Conservation (phyloP, 192 early-diverging fungal species). For the Jimgerdemannia lactiflua region DNA sequence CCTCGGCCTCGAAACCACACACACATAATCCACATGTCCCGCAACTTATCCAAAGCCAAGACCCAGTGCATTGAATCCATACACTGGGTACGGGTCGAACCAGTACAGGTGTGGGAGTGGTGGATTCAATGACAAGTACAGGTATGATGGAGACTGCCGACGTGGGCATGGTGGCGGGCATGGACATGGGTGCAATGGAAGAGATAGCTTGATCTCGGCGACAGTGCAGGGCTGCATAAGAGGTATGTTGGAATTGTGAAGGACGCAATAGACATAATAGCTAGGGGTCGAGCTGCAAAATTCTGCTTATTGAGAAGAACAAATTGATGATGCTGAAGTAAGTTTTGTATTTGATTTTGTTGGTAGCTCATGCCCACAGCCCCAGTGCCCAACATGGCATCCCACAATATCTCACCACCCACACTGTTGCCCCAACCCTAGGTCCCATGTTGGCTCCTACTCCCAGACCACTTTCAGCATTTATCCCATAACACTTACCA, state of each 20-base stretch:
- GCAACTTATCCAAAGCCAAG: no score
- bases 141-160: constrained; percentile 16
- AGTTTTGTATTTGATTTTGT: constrained; percentile 12
- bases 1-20: no score
- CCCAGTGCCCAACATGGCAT: no score
- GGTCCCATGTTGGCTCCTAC: no score
- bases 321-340: constrained; percentile 66
- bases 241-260: constrained; percentile 98
- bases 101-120: constrained; percentile 25
- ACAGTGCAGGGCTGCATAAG: constrained; percentile 93
- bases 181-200: constrained; percentile 47
- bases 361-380: no score
- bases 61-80: no score
- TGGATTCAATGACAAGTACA: constrained; percentile 33
- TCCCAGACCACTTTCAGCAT: no score
- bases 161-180: constrained; percentile 43
- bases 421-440: no score
- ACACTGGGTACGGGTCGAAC: no score
- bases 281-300: constrained; percentile 77
- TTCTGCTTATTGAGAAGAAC: constrained; percentile 74
- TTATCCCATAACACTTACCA: no score
- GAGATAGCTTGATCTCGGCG: constrained; percentile 61
- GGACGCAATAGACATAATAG: constrained; percentile 66
- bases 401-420: no score
- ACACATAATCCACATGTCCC: no score